Evolutionary conservation across 148 eudicot genomes (phyloP).

Genomic region (Amaranthus hypochondriacus): DNA sequence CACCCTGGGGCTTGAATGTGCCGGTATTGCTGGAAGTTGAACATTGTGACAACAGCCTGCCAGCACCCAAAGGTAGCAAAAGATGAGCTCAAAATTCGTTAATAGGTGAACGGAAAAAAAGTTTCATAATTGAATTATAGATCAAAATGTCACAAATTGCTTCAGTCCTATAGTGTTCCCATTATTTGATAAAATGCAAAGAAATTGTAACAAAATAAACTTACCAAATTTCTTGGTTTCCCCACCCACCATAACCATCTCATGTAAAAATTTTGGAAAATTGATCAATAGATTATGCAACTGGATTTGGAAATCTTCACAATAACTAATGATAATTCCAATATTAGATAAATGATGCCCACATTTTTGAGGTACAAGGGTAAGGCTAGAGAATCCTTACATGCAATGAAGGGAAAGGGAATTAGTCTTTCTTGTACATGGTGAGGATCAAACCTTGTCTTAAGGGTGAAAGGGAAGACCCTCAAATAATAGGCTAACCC

Average conservation of each 20-base stretch:
- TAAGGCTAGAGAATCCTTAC: too few relatives aligned
- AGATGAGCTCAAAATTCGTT: neutral
- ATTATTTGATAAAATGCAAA: neutral
- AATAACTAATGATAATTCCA: too few relatives aligned
- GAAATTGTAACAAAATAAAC: neutral
- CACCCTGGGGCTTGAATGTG: constrained; percentile 72
- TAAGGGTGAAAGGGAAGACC: too few relatives aligned
- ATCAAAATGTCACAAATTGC: neutral
- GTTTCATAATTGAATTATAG: neutral
- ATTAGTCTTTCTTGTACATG: too few relatives aligned
- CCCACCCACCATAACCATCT: neutral
- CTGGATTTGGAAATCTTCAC: neutral
- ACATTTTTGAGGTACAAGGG: too few relatives aligned
- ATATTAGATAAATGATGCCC: too few relatives aligned
- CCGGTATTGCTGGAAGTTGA: constrained; percentile 60
- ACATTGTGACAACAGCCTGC: constrained; percentile 62
- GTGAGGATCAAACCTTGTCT: too few relatives aligned
- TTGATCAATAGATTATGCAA: neutral
- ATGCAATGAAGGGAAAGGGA: too few relatives aligned
- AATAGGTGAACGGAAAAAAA: neutral
- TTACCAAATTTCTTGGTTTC: too few relatives aligned
- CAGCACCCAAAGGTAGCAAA: neutral
- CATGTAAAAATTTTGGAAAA: neutral
- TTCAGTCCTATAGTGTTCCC: too few relatives aligned
- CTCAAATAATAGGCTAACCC: too few relatives aligned